phyloP scores from a whole-genome alignment of 2,329 filamentous ascomycete species.

The Stagonosporopsis cucurbitacearum region DNA sequence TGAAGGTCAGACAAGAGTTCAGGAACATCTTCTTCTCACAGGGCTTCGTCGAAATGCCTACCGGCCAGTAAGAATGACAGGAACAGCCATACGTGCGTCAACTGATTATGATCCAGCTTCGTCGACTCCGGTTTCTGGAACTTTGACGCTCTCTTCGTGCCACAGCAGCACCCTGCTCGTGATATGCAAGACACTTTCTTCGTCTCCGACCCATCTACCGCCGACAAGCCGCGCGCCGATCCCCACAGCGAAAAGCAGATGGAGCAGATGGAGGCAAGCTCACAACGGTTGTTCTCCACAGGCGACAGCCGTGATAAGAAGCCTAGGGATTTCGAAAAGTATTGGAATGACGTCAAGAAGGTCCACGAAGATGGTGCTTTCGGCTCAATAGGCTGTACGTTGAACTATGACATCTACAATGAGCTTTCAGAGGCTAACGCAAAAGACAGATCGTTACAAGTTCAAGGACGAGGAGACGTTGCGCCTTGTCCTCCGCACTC shows the following conservation, averaged over 20 bases:
- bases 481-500: conserved; percentile 88
- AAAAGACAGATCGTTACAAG: conserved; percentile 73
- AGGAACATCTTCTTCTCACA: conserved; percentile 99
- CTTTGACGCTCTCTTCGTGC: conserved; percentile 95
- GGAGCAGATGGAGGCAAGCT: conserved; percentile 57
- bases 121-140: conserved; percentile 99
- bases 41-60: conserved; percentile 98
- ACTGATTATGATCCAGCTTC: conserved; percentile 58
- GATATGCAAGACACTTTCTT: conserved; percentile 99
- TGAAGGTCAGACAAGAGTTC: conserved; percentile 96
- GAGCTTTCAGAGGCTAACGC: not conserved
- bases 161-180: conserved; percentile 95
- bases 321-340: conserved; percentile 75
- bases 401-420: not conserved
- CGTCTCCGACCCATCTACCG: conserved; percentile 83
- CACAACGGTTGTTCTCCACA: conserved; percentile 61
- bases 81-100: not conserved
- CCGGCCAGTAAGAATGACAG: conserved; percentile 64
- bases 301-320: conserved; percentile 58
- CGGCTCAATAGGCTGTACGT: conserved; percentile 80
- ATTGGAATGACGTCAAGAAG: conserved; percentile 85
- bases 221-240: conserved; percentile 70
- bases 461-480: conserved; percentile 89
- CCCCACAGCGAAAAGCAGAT: conserved; percentile 56
- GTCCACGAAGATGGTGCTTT: conserved; percentile 93